Evolutionary conservation across 1,139 yeast genomes (phyloP), one percentile per base, ranked within the genome.

Genomic region (Saccharomyces pastorianus): DNA sequence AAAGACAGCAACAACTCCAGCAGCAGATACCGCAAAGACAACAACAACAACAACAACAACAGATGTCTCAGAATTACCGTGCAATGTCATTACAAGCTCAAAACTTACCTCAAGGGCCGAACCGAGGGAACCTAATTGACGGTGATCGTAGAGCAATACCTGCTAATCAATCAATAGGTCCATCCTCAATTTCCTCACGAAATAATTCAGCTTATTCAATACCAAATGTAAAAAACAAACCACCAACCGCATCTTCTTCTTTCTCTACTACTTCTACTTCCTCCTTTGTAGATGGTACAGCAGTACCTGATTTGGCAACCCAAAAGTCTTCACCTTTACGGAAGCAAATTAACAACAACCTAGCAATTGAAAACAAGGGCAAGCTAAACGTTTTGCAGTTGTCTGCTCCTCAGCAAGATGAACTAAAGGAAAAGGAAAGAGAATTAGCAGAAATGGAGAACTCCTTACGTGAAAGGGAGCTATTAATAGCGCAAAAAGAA

Each of bases 371-470:
- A 31, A 53, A 56, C 14, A 57, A 52, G 26, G 61, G 59, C 0
- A 62, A 61, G 47, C 47, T 65, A 47, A 64, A 62, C 50, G 61
- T 65, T 23, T 41, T 65, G 28, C 59, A 64, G 50, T 51, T 65
- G 17, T 63, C 68, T 2, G 58, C 55, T 32, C 66, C 64, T 9
- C 66, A 65, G 42, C 62, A 61, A 50, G 50, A 59, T n/a, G 66
- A 64, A 48, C 11, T 60, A 17, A 53, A 49, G 17, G 60, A 59
- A 42, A 56, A 57, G 34, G 60, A 61, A 50, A 49, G 41, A 14
- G 29, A 53, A 25, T 26, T 59, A 47, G 51, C 49, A 2, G 55
- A 53, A 20, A 49, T 51, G 46, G 60, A 56, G 46, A 56, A 55
- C 20, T 55, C 54, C 46, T 38, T 52, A 49, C 47, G 28, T 41